phyloP scores from a whole-genome alignment of 1,284 basidiomycete species.

The Rhodotorula sp. region DNA sequence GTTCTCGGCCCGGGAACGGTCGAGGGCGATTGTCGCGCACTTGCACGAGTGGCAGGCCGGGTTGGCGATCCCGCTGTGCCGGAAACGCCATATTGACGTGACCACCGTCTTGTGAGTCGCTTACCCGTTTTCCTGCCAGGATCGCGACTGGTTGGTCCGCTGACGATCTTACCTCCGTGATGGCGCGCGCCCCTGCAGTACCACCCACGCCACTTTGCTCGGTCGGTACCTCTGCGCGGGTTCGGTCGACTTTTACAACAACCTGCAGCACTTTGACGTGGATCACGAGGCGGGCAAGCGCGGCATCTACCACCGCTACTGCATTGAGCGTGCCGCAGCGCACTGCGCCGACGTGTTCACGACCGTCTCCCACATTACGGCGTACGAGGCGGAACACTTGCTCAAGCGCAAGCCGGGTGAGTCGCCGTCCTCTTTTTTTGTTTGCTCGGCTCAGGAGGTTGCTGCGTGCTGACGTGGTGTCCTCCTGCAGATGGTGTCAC shows the following conservation, averaged over 20 bases:
- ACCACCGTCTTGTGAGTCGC: slow-evolving; percentile 70
- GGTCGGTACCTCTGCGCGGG: slow-evolving; percentile 97
- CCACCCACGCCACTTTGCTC: slow-evolving; percentile 96
- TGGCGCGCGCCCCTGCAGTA: slow-evolving; percentile 49
- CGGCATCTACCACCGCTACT: slow-evolving; percentile 85
- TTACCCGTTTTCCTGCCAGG: background rate
- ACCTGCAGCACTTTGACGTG: slow-evolving; percentile 97
- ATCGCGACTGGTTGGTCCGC: background rate
- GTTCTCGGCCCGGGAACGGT: slow-evolving; percentile 48
- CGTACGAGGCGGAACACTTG: slow-evolving; percentile 92
- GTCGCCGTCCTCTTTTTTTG: slow-evolving; percentile 35
- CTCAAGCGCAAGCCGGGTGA: slow-evolving; percentile 82
- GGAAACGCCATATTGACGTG: slow-evolving; percentile 94
- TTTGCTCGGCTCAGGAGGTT: slow-evolving; percentile 2
- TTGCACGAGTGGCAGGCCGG: slow-evolving; percentile 99
- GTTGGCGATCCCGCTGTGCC: slow-evolving; percentile 89
- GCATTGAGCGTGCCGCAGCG: slow-evolving; percentile 89
- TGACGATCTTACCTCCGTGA: background rate
- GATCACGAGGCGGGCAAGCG: slow-evolving; percentile 98
- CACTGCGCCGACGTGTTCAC: slow-evolving; percentile 98
- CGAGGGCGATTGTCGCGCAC: slow-evolving; percentile 88
- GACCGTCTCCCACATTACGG: slow-evolving; percentile 96
- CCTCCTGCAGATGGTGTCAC: slow-evolving; percentile 73
- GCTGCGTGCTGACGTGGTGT: background rate
- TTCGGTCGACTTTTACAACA: slow-evolving; percentile 98